These are phyloP conservation scores for Podosphaera leucotricha DNA, from an alignment of 2,329 filamentous ascomycete species.

Conservation along the genomic window DNA sequence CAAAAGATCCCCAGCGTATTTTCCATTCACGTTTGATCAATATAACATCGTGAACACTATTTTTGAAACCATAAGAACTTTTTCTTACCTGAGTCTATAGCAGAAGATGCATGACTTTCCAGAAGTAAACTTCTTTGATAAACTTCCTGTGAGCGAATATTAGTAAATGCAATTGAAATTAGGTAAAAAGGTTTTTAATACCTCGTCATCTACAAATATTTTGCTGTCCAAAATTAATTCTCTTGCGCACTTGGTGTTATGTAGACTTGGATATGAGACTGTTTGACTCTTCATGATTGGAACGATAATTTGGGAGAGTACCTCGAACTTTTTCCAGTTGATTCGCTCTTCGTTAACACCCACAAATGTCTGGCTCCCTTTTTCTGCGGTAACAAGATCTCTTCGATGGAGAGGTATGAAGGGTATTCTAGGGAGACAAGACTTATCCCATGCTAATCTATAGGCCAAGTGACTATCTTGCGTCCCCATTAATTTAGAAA, in stretches of 20 bases:
- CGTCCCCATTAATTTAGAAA: constrained; percentile 80
- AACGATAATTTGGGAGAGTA: constrained; percentile 76
- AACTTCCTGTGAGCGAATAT: constrained; percentile 25
- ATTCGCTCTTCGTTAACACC: constrained; percentile 50
- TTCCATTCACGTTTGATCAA: not conserved
- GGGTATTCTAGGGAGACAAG: constrained; percentile 68
- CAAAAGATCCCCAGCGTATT: not conserved
- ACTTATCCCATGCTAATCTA: constrained; percentile 94
- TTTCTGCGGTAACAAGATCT: constrained; percentile 76
- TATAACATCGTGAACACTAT: constrained; percentile 4
- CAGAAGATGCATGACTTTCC: constrained; percentile 26
- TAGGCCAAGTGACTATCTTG: constrained; percentile 88
- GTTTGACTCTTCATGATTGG: constrained; percentile 83
- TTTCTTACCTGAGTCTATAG: constrained; percentile 30
- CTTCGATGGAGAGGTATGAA: constrained; percentile 77
- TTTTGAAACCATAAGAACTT: constrained; percentile 39
- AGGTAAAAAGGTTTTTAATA: constrained; percentile 22
- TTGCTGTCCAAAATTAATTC: constrained; percentile 61
- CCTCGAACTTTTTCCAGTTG: constrained; percentile 97
- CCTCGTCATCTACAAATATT: constrained; percentile 71
- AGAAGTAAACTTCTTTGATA: constrained; percentile 37
- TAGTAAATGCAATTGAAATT: not conserved
- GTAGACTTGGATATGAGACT: constrained; percentile 51
- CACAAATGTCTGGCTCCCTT: constrained; percentile 77
- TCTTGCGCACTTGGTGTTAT: constrained; percentile 43